Conservation (phyloP, 441 rosid species). For the Croton setiger region DNA sequence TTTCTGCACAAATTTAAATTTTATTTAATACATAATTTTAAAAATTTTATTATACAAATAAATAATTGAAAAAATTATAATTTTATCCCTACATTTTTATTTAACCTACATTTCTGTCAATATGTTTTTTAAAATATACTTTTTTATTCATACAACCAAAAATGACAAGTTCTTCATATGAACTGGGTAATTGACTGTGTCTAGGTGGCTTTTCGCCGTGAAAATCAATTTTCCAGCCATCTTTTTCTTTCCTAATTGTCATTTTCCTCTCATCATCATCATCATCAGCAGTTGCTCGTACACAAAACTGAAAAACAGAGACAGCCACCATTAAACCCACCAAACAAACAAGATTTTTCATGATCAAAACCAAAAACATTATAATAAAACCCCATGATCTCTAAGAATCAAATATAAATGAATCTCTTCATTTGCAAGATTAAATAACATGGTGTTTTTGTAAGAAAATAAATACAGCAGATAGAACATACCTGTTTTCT, state of each 20-base stretch:
- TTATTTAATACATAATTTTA: too few species aligned
- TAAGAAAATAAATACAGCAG: not conserved
- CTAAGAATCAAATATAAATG: constrained; percentile 3
- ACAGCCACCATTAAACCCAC: not conserved
- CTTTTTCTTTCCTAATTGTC: constrained; percentile 32
- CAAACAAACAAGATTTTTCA: constrained; percentile 1
- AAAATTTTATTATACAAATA: too few species aligned
- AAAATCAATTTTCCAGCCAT: constrained; percentile 44
- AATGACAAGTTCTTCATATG: constrained; percentile 71
- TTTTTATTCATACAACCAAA: too few species aligned
- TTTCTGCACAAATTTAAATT: too few species aligned
- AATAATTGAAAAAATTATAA: too few species aligned
- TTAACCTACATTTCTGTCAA: too few species aligned
- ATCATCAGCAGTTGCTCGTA: constrained; percentile 41
- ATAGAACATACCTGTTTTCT: constrained; percentile 33
- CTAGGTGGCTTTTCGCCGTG: constrained; percentile 50
- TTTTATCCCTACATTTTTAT: too few species aligned
- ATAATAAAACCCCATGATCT: not conserved
- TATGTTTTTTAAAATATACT: too few species aligned
- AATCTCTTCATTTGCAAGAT: not conserved
- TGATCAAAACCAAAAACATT: not conserved
- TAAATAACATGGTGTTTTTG: not conserved
- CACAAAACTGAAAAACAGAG: constrained; percentile 37
- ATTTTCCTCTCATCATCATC: constrained; percentile 29
- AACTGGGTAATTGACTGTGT: constrained; percentile 56